These are phyloP conservation scores for Penicillium sp. DNA, from an alignment of 2,329 filamentous ascomycete genomes.

Conservation along the genomic window DNA sequence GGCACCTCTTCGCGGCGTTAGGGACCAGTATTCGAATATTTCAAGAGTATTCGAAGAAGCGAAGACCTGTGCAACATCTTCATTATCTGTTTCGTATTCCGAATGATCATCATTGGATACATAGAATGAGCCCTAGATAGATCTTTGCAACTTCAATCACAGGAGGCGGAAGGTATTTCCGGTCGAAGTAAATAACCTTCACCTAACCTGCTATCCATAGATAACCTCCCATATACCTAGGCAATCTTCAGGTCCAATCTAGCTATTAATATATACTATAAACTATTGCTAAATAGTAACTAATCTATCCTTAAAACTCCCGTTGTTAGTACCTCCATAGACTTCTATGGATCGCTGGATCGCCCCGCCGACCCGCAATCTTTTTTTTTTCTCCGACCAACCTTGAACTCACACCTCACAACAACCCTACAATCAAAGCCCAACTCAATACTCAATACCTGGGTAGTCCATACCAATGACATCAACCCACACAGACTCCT, in stretches of 20 bases:
- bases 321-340: not conserved
- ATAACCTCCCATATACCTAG: too few species aligned
- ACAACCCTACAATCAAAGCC: not conserved
- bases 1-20: too few species aligned
- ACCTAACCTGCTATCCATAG: not conserved
- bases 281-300: not conserved
- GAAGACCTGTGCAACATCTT: too few species aligned
- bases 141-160: too few species aligned
- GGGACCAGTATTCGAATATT: too few species aligned
- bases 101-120: too few species aligned
- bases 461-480: not conserved
- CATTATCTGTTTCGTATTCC: too few species aligned
- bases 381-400: not conserved
- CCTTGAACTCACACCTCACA: not conserved
- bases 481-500: conserved; percentile 12
- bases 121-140: too few species aligned
- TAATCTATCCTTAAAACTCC: not conserved
- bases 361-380: not conserved
- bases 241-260: too few species aligned
- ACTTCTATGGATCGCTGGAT: not conserved
- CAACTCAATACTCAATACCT: not conserved
- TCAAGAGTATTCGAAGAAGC: too few species aligned
- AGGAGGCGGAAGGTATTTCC: not conserved
- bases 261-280: not conserved
- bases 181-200: not conserved